Base-by-base conservation (phyloP, 352 stramenopile genomes). In the Blastocystis sp. region DNA sequence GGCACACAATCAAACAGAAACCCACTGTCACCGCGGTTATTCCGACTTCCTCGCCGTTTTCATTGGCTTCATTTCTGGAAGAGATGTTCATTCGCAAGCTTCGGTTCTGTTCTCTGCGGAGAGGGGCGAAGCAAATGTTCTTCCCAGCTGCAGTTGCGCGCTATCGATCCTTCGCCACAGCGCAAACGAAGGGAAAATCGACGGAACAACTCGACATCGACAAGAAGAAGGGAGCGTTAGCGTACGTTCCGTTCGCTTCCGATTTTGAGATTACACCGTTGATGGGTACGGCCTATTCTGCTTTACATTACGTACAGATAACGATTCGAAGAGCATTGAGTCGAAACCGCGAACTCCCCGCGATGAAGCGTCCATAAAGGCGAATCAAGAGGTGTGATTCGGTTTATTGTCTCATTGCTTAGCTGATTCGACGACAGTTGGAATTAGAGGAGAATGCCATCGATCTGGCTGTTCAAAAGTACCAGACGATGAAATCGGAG, bases 391-490 rank as follows among this genome's bases (percentile, higher is more conserved):
- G n/a, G 69, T 81, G 40, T 21, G n/a, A 64, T 34, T 48, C 11
- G 18, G 2, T 21, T 9, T 34, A n/a, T 18, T 14, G 21, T 14
- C n/a, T 42, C 36, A 49, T 49, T 0, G 1, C n/a, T n/a, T 81
- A 81, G 69, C 18, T 81, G 27, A 27, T 81, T n/a, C 24, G 40
- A 51, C 76, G 75, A 54, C 75, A 85, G 48, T 44, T 85, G 9
- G 75, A 85, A 73, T 75, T 76, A 38, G 75, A 85, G 29, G 63
- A 85, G 46, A 76, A 75, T 48, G 75, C 75, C 24, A 54, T 85
- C 11, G 75, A 85, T 44, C 16, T 61, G 7, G 75, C 75, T 40
- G 57, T 76, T 29, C 75, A 85, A n/a, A 85, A 85, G 42, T 85
- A 85, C 40, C 75, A 85, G 21, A 42, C 51, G 11, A 76, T 85